A percentile compares a stretch with the other conserved stretches of the same genome.
Evolutionary conservation across 23 red algal genomes (phyloP).

Genomic region (Gracilaria domingensis): DNA sequence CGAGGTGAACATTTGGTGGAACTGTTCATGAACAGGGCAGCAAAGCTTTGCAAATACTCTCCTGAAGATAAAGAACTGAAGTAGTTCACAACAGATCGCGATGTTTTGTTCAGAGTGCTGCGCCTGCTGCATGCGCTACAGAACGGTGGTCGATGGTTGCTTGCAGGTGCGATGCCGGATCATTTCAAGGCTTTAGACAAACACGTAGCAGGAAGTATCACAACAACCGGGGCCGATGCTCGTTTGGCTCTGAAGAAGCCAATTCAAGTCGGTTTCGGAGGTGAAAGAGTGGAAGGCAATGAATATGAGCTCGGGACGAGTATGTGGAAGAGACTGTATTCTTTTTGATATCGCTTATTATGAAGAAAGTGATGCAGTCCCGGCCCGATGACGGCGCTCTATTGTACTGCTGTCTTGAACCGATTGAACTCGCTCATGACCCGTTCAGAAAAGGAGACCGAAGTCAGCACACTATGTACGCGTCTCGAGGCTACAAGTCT

Average conservation of each 20-base stretch:
- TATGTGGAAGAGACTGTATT: conserved; percentile 75
- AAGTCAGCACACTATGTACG: conserved; percentile 64
- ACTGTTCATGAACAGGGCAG: conserved; percentile 29
- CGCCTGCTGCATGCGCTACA: conserved; percentile 86
- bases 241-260: conserved; percentile 60
- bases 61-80: conserved; percentile 13
- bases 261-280: conserved; percentile 53
- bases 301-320: conserved; percentile 55
- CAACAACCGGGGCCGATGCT: conserved; percentile 55
- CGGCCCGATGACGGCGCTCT: conserved; percentile 85
- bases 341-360: conserved; percentile 65
- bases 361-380: conserved; percentile 39
- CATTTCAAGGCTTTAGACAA: conserved; percentile 64
- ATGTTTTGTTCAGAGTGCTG: conserved; percentile 80
- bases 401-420: conserved; percentile 83
- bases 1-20: conserved; percentile 54
- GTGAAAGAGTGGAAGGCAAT: conserved; percentile 29
- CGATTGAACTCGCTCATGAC: conserved; percentile 90
- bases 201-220: not conserved
- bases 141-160: conserved; percentile 87
- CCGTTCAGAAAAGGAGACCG: conserved; percentile 74
- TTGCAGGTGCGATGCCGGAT: conserved; percentile 76
- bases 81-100: conserved; percentile 52
- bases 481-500: conserved; percentile 61
- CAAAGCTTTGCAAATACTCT: conserved; percentile 5